Conservation (phyloP, 495 filamentous ascomycete genomes). For the Bombardia bombarda region DNA sequence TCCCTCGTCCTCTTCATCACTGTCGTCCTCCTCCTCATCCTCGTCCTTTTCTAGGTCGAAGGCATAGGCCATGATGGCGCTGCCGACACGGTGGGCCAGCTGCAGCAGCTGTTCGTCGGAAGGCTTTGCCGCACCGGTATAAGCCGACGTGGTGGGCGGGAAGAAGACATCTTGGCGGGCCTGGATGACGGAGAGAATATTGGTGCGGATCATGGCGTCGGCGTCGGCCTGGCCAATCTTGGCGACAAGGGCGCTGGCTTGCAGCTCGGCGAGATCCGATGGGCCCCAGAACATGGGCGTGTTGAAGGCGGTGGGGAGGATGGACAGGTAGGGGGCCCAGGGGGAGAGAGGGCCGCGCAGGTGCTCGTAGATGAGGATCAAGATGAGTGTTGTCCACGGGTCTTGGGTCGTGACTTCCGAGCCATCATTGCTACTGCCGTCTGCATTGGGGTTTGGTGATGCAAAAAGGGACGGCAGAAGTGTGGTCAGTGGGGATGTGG, state of each 20-base stretch:
- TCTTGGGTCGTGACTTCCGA: conserved; percentile 27
- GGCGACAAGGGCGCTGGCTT: conserved; percentile 64
- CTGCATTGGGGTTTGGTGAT: background rate
- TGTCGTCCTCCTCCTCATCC: conserved; percentile 43
- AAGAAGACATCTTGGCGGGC: conserved; percentile 36
- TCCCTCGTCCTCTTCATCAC: conserved; percentile 48
- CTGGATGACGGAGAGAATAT: conserved; percentile 51
- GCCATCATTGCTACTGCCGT: conserved; percentile 19
- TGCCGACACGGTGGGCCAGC: conserved; percentile 72
- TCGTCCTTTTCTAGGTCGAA: conserved; percentile 66
- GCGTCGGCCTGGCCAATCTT: conserved; percentile 74
- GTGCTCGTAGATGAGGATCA: conserved; percentile 76
- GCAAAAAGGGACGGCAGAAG: conserved; percentile 31
- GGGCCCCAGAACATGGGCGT: conserved; percentile 87
- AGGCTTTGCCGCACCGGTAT: conserved; percentile 29
- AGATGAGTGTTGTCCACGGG: conserved; percentile 52
- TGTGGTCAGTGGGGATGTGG: conserved; percentile 30
- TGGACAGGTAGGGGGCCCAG: conserved; percentile 76
- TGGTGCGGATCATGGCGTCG: conserved; percentile 55
- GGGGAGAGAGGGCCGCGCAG: conserved; percentile 48
- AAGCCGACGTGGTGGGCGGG: conserved; percentile 30
- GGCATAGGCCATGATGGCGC: conserved; percentile 88
- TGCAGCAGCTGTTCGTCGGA: conserved; percentile 45
- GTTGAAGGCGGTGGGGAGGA: conserved; percentile 72
- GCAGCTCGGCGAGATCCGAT: conserved; percentile 62